Evolutionary conservation across 140 eudicot species (phyloP).

Genomic region (Bidens hawaiensis): DNA sequence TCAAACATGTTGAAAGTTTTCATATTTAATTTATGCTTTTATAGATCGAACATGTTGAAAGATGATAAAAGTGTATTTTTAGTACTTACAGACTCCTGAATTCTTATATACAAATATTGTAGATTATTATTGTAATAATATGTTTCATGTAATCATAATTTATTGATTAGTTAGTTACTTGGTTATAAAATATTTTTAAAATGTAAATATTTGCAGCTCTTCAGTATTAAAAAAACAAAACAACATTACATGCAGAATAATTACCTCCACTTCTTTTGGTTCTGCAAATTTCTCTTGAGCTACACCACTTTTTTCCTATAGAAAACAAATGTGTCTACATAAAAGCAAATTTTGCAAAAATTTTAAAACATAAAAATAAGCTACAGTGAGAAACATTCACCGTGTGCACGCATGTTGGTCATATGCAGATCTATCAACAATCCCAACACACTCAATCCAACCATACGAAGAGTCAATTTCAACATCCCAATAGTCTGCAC

Average conservation of each 20-base stretch:
- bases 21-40: no score
- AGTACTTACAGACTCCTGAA: no score
- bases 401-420: slow-evolving; percentile 73
- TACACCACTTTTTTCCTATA: slow-evolving; percentile 59
- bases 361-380: no score
- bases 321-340: neutral
- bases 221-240: neutral
- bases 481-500: slow-evolving; percentile 93
- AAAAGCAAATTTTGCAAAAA: neutral
- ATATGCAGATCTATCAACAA: slow-evolving; percentile 88
- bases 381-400: no score
- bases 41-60: no score
- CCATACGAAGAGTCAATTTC: slow-evolving; percentile 79
- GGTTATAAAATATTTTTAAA: no score
- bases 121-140: no score
- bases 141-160: no score
- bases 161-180: no score
- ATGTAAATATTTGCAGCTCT: neutral
- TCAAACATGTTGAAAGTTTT: no score
- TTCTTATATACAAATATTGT: no score
- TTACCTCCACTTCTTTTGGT: slow-evolving; percentile 85
- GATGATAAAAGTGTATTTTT: no score
- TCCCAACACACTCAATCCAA: slow-evolving; percentile 84
- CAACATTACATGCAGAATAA: neutral
- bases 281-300: slow-evolving; percentile 66